These are phyloP conservation scores for Porphyrellus cyaneotinctus DNA, from an alignment of 768 basidiomycete species.

Conservation along the genomic window DNA sequence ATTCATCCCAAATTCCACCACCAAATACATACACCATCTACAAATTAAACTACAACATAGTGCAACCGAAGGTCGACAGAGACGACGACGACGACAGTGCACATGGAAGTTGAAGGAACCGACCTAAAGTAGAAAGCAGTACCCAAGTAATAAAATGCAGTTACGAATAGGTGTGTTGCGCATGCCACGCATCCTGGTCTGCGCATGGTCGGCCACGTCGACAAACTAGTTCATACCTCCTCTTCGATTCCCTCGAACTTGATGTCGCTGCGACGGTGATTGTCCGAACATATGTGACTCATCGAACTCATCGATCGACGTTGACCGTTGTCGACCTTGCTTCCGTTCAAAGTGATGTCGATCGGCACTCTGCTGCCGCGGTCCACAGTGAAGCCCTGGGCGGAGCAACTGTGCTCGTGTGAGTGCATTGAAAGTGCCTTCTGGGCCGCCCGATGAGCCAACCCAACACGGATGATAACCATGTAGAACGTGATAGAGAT, in stretches of 20 bases:
- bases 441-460: slow-evolving; percentile 3
- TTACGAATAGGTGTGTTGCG: not conserved
- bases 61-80: not conserved
- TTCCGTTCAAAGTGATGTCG: slow-evolving; percentile 1
- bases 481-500: slow-evolving; percentile 42
- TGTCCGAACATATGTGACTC: not conserved
- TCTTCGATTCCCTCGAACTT: not conserved
- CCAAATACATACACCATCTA: not conserved
- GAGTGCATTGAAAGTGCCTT: not conserved
- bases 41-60: not conserved
- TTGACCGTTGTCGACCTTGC: not conserved
- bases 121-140: not conserved
- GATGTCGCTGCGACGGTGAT: not conserved
- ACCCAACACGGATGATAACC: slow-evolving; percentile 38
- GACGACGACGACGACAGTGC: not conserved
- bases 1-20: too few relatives aligned
- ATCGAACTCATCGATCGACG: not conserved
- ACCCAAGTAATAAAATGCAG: not conserved
- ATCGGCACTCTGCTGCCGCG: slow-evolving; percentile 3
- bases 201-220: too few relatives aligned
- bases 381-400: not conserved
- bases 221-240: not conserved
- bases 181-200: not conserved
- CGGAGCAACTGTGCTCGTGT: not conserved
- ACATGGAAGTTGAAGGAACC: not conserved